Conservation (phyloP, 768 basidiomycete genomes). For the Rhizopogon roseolus region DNA sequence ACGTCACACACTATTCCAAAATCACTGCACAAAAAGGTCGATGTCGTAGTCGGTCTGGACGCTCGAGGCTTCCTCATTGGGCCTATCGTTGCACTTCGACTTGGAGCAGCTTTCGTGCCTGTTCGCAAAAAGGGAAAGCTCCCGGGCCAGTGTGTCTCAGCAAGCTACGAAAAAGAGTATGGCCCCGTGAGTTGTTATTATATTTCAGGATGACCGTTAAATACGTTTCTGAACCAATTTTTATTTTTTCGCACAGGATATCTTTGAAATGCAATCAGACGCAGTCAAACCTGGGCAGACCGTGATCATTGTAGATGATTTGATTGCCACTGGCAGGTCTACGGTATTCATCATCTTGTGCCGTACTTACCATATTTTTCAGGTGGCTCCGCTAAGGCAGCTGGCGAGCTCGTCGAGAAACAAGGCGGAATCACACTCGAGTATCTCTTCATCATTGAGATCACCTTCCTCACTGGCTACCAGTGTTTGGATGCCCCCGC, state of each 20-base stretch:
- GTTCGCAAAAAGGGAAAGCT: constrained; percentile 93
- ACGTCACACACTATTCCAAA: constrained; percentile 69
- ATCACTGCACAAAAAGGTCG: constrained; percentile 63
- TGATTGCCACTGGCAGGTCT: constrained; percentile 88
- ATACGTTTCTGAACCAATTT: constrained; percentile 2
- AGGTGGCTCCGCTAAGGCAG: constrained; percentile 94
- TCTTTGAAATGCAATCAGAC: constrained; percentile 93
- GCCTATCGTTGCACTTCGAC: constrained; percentile 83
- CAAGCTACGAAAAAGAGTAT: constrained; percentile 89
- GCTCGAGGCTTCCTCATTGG: constrained; percentile 95
- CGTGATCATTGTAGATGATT: constrained; percentile 88
- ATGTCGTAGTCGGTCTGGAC: constrained; percentile 92
- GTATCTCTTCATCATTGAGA: constrained; percentile 92
- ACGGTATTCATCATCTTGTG: not conserved
- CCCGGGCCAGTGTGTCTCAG: constrained; percentile 77
- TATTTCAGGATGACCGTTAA: not conserved
- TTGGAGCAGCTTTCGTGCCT: constrained; percentile 94
- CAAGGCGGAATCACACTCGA: constrained; percentile 83
- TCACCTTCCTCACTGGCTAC: constrained; percentile 68
- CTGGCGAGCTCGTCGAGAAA: constrained; percentile 81
- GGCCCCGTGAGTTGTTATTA: constrained; percentile 53
- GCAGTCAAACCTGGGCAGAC: constrained; percentile 79
- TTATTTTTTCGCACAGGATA: constrained; percentile 60
- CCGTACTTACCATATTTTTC: not conserved
- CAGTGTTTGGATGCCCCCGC: constrained; percentile 80